Conservation (phyloP, 108 stramenopile species). For the Cylindrotheca closterium region DNA sequence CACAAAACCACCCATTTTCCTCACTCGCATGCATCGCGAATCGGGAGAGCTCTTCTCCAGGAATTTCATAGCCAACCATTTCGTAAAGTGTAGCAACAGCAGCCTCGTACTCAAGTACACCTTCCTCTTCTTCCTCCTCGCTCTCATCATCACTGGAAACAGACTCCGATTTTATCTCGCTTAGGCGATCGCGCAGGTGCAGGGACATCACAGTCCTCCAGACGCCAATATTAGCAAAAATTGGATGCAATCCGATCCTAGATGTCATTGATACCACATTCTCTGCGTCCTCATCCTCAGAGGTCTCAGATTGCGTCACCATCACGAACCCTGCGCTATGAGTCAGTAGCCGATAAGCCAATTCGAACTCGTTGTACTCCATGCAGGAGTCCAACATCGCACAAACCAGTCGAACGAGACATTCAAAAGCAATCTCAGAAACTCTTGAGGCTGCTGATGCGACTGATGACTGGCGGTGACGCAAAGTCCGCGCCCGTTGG, state of each 20-base stretch:
- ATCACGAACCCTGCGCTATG: slow-evolving; percentile 78
- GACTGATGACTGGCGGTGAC: slow-evolving; percentile 28
- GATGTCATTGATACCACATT: slow-evolving; percentile 73
- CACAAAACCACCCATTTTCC: slow-evolving; percentile 70
- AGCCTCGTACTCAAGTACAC: slow-evolving; percentile 68
- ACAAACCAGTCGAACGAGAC: slow-evolving; percentile 70
- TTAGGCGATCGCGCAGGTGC: slow-evolving; percentile 42
- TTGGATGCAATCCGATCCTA: slow-evolving; percentile 69
- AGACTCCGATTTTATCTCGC: slow-evolving; percentile 34
- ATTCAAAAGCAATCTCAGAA: slow-evolving; percentile 64
- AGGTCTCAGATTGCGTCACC: slow-evolving; percentile 17
- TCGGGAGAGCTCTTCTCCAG: slow-evolving; percentile 75
- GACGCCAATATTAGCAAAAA: slow-evolving; percentile 77
- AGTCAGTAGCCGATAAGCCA: slow-evolving; percentile 71
- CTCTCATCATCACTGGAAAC: slow-evolving; percentile 24
- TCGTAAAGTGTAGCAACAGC: slow-evolving; percentile 86
- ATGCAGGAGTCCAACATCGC: slow-evolving; percentile 82
- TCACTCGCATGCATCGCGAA: slow-evolving; percentile 71
- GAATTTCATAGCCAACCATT: slow-evolving; percentile 86
- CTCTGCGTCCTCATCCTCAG: slow-evolving; percentile 15
- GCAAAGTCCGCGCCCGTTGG: slow-evolving; percentile 34
- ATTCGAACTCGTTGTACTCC: slow-evolving; percentile 74
- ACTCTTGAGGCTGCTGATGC: slow-evolving; percentile 57
- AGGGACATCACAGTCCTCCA: slow-evolving; percentile 72
- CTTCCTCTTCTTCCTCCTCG: slow-evolving; percentile 33